Evolutionary conservation across 2,329 filamentous ascomycete genomes (phyloP), one percentile per base, ranked within the genome.

Genomic region (Emmonsiellopsis sp.): DNA sequence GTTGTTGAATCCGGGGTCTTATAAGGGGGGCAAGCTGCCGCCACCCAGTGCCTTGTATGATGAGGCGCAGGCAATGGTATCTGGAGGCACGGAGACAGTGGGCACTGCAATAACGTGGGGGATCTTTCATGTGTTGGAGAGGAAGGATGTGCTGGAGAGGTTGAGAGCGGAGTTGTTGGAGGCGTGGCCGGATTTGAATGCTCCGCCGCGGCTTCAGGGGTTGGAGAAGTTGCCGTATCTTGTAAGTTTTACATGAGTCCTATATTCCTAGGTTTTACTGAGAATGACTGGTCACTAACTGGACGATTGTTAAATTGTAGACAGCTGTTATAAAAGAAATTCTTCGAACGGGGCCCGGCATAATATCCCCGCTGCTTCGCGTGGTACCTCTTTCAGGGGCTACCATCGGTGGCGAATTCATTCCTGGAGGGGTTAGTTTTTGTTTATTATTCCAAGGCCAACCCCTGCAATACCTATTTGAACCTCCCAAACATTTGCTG

Each of bases 81-180:
- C 76, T 57, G 75, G 68, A 7, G 76, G 75, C 11, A 67, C 67
- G 10, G 73, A 77, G 53, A 77, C 75, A 0, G 67, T 70, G 5
- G 74, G 67, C 0, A 72, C 70, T 41, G 66, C 73, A 1, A 57
- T 74, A 7, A 71, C 70, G 63, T 58, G 72, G 7, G 74, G 73
- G 0, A 65, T 65, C 1, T 75, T 68, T 54, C 63, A 76, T 49
- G 52, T 77, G 30, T 61, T 76, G 3, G 61, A 69, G 31, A 56
- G 66, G 1, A 67, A 68, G 0, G 55, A 60, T 0, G 58, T 68
- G 13, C 54, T 70, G 37, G 50, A 64, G 11, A 67, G 61, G 45
- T 58, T 78, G 7, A 67, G 70, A 47, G 54, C 55, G 2, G 75
- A 78, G 55, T 57, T 78, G 5, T 37, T 50, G 2, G 50, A 53